Evolutionary conservation across 2,329 filamentous ascomycete genomes (phyloP).

Genomic region (Fusarium poae): DNA sequence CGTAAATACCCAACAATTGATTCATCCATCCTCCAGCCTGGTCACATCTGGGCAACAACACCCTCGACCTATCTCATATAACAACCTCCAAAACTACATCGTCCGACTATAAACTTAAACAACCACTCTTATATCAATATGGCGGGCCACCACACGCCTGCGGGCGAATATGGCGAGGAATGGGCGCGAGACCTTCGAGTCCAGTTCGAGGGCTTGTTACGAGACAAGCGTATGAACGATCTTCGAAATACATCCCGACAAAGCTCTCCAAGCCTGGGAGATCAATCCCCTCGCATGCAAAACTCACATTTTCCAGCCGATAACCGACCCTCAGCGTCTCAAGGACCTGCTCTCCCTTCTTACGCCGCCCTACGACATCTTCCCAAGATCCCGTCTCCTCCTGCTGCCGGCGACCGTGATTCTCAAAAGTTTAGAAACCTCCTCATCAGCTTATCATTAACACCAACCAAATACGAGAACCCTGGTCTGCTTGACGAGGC

Average conservation of each 20-base stretch:
- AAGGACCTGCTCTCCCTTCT: slow-evolving; percentile 59
- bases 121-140: slow-evolving; percentile 47
- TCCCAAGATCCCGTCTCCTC: slow-evolving; percentile 76
- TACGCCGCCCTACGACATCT: slow-evolving; percentile 65
- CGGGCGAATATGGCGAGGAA: slow-evolving; percentile 71
- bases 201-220: slow-evolving; percentile 88
- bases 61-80: slow-evolving; percentile 5
- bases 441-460: slow-evolving; percentile 85
- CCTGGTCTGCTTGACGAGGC: slow-evolving; percentile 94
- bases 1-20: slow-evolving; percentile 42
- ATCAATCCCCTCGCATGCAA: slow-evolving; percentile 64
- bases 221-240: slow-evolving; percentile 88
- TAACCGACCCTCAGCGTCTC: slow-evolving; percentile 63
- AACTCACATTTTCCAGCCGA: slow-evolving; percentile 56
- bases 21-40: slow-evolving; percentile 17
- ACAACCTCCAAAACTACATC: slow-evolving; percentile 13
- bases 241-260: slow-evolving; percentile 69
- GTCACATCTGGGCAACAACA: slow-evolving; percentile 36
- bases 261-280: slow-evolving; percentile 66
- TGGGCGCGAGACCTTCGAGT: slow-evolving; percentile 84
- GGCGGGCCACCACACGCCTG: slow-evolving; percentile 56
- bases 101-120: slow-evolving; percentile 1
- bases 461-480: slow-evolving; percentile 95
- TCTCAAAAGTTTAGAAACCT: slow-evolving; percentile 85
- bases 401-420: slow-evolving; percentile 71